A percentile compares a stretch with the other conserved stretches of the same genome.
phyloP scores from a whole-genome alignment of 2,329 filamentous ascomycete genomes.

The Colletotrichum siamense region DNA sequence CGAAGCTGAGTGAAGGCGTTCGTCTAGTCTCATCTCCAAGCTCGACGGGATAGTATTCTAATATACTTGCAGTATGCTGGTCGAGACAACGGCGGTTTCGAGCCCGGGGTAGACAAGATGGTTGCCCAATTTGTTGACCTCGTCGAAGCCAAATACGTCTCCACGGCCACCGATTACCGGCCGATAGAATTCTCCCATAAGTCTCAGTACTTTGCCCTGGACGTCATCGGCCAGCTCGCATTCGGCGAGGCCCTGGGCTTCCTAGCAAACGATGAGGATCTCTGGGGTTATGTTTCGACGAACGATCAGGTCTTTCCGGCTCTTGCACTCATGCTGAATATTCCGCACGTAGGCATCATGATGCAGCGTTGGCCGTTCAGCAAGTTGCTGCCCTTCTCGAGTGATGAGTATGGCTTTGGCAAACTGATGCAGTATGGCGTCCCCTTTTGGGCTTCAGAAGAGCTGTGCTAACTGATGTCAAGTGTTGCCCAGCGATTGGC shows the following conservation, averaged over 20 bases:
- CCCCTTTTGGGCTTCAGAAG: no score
- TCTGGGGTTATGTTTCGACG: conserved; percentile 26
- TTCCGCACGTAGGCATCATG: conserved; percentile 26
- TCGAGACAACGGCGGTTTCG: conserved; percentile 13
- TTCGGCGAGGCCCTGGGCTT: conserved; percentile 32
- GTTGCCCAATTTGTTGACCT: conserved; percentile 4
- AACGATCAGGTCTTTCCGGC: conserved; percentile 13
- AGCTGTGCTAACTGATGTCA: not conserved
- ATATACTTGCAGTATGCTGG: not conserved
- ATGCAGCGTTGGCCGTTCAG: conserved; percentile 25
- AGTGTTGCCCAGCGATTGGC: conserved; percentile 32
- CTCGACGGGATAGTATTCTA: accelerated
- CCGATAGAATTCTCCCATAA: conserved; percentile 19
- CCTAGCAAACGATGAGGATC: conserved; percentile 26
- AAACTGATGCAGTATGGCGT: conserved; percentile 27
- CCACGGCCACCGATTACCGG: not conserved
- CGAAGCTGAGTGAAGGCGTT: conserved; percentile 22
- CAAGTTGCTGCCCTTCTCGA: conserved; percentile 26
- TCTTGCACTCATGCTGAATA: conserved; percentile 25
- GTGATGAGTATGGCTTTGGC: conserved; percentile 40
- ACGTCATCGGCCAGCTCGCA: conserved; percentile 29
- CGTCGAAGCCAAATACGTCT: conserved; percentile 13
- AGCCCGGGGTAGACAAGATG: conserved; percentile 1
- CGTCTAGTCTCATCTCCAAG: not conserved
- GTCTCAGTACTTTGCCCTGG: conserved; percentile 25